phyloP scores from a whole-genome alignment of 1,284 basidiomycete species.

The Microbotryomycetes sp. region DNA sequence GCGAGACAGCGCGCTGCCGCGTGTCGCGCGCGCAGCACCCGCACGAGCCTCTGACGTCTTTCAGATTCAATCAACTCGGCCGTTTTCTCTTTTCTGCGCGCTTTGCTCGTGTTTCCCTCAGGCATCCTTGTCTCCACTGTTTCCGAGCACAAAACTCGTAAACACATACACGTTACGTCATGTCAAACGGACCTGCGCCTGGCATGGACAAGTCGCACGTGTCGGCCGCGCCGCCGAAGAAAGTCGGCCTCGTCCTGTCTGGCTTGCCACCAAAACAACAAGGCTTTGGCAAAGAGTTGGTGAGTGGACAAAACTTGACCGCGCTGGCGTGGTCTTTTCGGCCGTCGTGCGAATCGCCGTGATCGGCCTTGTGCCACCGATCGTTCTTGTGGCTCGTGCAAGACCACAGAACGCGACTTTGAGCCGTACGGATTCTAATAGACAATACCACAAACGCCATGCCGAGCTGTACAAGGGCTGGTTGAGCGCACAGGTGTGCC shows the following conservation, averaged over 20 bases:
- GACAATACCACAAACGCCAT: neutral
- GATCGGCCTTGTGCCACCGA: neutral
- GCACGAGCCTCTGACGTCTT: no score
- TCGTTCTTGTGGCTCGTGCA: neutral
- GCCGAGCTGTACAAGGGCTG: no score
- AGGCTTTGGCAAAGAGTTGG: conserved; percentile 19
- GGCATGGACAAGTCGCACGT: conserved; percentile 1
- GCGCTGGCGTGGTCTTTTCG: neutral
- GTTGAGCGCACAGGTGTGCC: no score
- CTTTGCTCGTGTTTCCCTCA: no score
- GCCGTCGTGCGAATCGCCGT: neutral
- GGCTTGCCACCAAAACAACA: conserved; percentile 16
- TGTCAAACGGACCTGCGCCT: neutral
- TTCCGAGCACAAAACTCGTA: no score
- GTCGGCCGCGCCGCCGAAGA: neutral
- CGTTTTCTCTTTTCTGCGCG: no score
- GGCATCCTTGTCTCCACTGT: no score
- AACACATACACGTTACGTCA: no score
- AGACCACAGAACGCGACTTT: neutral
- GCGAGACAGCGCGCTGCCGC: no score
- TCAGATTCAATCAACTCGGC: no score
- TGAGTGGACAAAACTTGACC: neutral
- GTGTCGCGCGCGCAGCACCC: no score
- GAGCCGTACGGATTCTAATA: neutral
- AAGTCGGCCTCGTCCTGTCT: conserved; percentile 16